A percentile compares a stretch with the other conserved stretches of the same genome.
Evolutionary conservation across 1,139 yeast genomes (phyloP).

Genomic region (Ogataea hybrid): DNA sequence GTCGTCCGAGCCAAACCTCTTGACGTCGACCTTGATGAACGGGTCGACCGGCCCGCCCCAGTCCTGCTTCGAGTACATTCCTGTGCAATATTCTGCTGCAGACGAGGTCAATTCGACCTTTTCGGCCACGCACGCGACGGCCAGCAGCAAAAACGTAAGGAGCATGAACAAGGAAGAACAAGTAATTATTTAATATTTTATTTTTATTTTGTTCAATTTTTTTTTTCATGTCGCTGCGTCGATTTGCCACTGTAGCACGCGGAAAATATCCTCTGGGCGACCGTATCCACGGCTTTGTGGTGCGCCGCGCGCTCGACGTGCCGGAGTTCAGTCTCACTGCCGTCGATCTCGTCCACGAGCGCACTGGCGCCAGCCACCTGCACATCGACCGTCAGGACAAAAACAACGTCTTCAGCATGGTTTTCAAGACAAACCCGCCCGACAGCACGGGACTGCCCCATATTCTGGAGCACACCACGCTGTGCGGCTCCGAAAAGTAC

Average conservation of each 20-base stretch:
- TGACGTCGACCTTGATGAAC: conserved; percentile 43
- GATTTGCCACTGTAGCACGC: conserved; percentile 20
- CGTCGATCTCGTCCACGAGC: conserved; percentile 61
- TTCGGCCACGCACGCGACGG: conserved; percentile 24
- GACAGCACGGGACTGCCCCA: conserved; percentile 95
- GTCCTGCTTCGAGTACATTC: conserved; percentile 83
- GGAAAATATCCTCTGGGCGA: conserved; percentile 64
- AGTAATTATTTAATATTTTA: background rate
- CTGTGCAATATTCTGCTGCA: conserved; percentile 73
- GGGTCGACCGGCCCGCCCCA: conserved; percentile 81
- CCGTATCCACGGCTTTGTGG: conserved; percentile 59
- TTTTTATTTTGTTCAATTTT: background rate
- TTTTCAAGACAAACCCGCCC: conserved; percentile 93
- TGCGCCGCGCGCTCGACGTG: conserved; percentile 61
- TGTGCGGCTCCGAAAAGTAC: conserved; percentile 87
- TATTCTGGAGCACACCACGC: conserved; percentile 89
- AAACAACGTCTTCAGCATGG: conserved; percentile 86
- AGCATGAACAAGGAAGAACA: conserved; percentile 1
- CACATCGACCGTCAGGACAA: conserved; percentile 81
- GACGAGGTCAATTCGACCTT: conserved; percentile 41
- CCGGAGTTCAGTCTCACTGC: conserved; percentile 86
- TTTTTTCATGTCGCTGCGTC: conserved; percentile 7
- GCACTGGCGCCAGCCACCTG: conserved; percentile 76
- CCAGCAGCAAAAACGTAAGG: conserved; percentile 7
- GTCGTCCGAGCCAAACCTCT: conserved; percentile 33